Conservation (phyloP, 495 filamentous ascomycete genomes). For the Aspergillus sparsus region DNA sequence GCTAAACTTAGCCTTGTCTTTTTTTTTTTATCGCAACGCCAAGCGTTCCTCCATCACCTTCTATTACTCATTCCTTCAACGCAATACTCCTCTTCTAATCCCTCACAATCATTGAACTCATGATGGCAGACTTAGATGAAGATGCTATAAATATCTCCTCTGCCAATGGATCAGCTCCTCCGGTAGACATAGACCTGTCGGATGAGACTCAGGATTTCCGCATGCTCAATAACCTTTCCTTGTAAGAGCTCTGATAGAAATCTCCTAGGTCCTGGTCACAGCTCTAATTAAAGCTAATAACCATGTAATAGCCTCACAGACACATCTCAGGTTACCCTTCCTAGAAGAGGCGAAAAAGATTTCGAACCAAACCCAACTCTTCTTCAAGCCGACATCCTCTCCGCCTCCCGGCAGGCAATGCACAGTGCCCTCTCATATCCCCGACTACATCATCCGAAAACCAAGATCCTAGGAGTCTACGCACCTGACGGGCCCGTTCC, state of each 20-base stretch:
- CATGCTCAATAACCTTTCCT: constrained; percentile 62
- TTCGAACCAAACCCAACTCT: constrained; percentile 90
- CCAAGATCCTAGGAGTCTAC: constrained; percentile 56
- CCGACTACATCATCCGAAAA: constrained; percentile 61
- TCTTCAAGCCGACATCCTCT: constrained; percentile 72
- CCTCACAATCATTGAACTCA: constrained; percentile 4
- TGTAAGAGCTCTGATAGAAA: constrained; percentile 37
- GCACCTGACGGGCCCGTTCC: constrained; percentile 41
- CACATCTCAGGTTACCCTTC: constrained; percentile 49
- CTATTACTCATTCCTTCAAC: neutral
- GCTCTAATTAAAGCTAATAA: constrained; percentile 13
- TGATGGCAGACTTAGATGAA: constrained; percentile 54
- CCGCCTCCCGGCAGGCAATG: constrained; percentile 85
- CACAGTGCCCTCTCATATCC: constrained; percentile 77
- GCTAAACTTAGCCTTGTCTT: neutral
- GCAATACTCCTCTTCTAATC: neutral
- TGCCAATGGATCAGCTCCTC: constrained; percentile 25
- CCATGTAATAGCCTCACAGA: constrained; percentile 32
- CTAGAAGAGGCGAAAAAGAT: constrained; percentile 89
- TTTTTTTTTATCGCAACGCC: constrained; percentile 7
- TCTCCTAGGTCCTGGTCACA: neutral
- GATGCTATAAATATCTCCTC: constrained; percentile 38
- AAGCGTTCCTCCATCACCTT: neutral
- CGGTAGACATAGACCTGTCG: constrained; percentile 63
- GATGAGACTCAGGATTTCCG: constrained; percentile 91